phyloP scores from a whole-genome alignment of 2,329 filamentous ascomycete genomes.

The Apiospora malaysiana region DNA sequence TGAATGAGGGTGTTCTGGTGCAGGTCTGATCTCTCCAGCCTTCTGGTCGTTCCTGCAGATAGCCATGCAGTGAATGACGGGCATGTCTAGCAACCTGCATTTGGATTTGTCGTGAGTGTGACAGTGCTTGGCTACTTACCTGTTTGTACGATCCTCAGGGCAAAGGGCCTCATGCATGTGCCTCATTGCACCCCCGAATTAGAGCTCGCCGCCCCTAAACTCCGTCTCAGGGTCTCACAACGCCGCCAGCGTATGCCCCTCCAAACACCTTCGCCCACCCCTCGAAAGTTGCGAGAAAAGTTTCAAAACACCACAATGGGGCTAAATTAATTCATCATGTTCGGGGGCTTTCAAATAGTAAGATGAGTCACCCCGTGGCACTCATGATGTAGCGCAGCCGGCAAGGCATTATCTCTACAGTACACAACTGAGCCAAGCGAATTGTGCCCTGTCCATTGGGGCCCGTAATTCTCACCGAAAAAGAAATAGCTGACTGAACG shows the following conservation, averaged over 20 bases:
- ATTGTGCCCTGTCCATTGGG: neutral
- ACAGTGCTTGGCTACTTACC: neutral
- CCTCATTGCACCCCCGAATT: neutral
- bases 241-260: neutral
- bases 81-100: too few relatives aligned
- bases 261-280: neutral
- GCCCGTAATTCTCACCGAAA: neutral
- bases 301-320: neutral
- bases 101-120: too few relatives aligned
- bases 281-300: neutral
- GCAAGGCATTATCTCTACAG: neutral
- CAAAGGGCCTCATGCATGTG: neutral
- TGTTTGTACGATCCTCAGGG: neutral
- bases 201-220: neutral
- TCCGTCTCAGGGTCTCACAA: neutral
- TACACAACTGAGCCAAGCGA: neutral
- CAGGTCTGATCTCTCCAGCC: too few relatives aligned
- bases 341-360: neutral
- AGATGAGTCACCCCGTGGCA: neutral
- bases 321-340: neutral
- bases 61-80: neutral
- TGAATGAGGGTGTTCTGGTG: neutral
- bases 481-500: neutral
- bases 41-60: neutral
- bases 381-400: neutral